A percentile compares a stretch with the other conserved stretches of the same genome.
phyloP scores from a whole-genome alignment of 106 monocot species.

The Phalaenopsis aphrodite region DNA sequence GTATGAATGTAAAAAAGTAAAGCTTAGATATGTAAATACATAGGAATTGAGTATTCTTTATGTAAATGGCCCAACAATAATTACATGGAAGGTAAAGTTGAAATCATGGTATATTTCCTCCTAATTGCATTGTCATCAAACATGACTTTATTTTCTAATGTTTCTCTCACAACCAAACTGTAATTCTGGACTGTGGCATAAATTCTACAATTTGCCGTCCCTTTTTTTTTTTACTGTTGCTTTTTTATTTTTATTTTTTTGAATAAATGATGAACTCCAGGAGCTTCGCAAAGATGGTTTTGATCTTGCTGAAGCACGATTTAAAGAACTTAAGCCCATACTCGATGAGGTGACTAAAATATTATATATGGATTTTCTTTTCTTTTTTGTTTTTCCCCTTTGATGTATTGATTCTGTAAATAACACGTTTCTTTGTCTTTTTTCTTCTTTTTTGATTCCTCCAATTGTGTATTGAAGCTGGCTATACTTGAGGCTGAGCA shows the following conservation, averaged over 20 bases:
- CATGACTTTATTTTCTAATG: no score
- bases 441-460: neutral
- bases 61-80: no score
- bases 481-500: slow-evolving; percentile 73
- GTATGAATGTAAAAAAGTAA: no score
- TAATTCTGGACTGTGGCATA: neutral
- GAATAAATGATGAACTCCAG: slow-evolving; percentile 25
- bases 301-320: slow-evolving; percentile 92
- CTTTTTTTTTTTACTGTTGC: neutral
- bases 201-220: neutral
- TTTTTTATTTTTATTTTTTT: neutral
- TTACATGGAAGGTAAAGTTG: no score
- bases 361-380: neutral
- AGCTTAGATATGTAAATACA: no score
- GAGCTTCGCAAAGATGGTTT: slow-evolving; percentile 98
- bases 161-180: neutral
- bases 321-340: slow-evolving; percentile 89
- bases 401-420: neutral
- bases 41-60: no score
- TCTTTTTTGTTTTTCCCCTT: neutral
- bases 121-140: no score
- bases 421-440: neutral
- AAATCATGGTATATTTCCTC: no score
- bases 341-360: slow-evolving; percentile 73
- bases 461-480: slow-evolving; percentile 23